These are phyloP conservation scores for Hypomontagnella submonticulosa DNA, from an alignment of 495 filamentous ascomycete species.

Conservation along the genomic window DNA sequence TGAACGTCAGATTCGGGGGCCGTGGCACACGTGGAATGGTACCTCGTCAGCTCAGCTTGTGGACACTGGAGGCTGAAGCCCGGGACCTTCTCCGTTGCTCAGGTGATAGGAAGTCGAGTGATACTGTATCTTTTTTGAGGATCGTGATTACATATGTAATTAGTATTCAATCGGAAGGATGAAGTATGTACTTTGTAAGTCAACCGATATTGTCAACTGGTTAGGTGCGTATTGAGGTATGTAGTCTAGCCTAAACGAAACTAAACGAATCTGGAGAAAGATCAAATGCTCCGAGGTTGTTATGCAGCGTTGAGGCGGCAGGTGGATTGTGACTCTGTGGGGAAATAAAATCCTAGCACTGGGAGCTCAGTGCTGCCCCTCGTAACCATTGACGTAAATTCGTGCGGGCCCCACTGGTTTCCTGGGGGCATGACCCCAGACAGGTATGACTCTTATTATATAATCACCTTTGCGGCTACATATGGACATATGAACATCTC, in stretches of 20 bases:
- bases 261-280: constrained; percentile 1
- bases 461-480: constrained; percentile 13
- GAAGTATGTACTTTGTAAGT: too few relatives aligned
- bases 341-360: constrained; percentile 6
- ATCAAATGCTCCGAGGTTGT: not conserved
- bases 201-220: too few relatives aligned
- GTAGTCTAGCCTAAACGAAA: constrained; percentile 2
- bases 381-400: constrained; percentile 31
- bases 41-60: constrained; percentile 24
- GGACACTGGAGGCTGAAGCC: constrained; percentile 22
- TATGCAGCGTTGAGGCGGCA: not conserved
- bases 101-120: constrained; percentile 36
- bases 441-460: not conserved
- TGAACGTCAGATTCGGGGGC: not conserved
- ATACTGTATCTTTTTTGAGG: constrained; percentile 17
- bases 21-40: not conserved
- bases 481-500: constrained; percentile 8
- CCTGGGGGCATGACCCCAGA: constrained; percentile 17
- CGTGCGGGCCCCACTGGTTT: not conserved
- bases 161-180: too few relatives aligned
- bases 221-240: too few relatives aligned
- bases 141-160: constrained; percentile 22
- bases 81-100: constrained; percentile 13
- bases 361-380: too few relatives aligned
- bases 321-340: constrained; percentile 34